Evolutionary conservation across 2,329 filamentous ascomycete genomes (phyloP), one percentile per base, ranked within the genome.

Genomic region (Penicillium frequentans): DNA sequence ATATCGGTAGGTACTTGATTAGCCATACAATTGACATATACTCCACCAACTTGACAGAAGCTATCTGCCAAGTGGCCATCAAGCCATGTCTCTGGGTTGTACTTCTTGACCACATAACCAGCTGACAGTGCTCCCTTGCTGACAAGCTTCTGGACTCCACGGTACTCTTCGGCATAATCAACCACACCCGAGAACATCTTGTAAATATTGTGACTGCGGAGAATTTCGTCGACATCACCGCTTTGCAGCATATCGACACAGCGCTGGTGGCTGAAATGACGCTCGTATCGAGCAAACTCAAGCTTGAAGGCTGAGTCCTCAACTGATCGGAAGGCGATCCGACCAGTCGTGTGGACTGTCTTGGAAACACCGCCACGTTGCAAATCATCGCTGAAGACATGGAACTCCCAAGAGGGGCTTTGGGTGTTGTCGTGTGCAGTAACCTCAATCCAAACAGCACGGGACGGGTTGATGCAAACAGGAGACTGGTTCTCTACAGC

Each of bases 201-300:
- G 59, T 68, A 68, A 9, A 68, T 60, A 31, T 64, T 65, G 9
- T n/a, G 49, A 21, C 49, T 35, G 11, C 39, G 49, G 10, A 51
- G 35, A 1, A 62, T 39, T 14, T 63, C 39, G 14, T 37, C 47
- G 13, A 11, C 29, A 11, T 60, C 61, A 13, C 56, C 55, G 19
- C 51, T 54, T 14, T 57, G 23, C 7, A 66, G 58, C 10, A 62
- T 13, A 2, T 48, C 43, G 7, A 39, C 35, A 19, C 42, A 75
- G 7, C 68, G 70, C 23, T 70, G 45, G 46, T 74, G 68, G 14
- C 60, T 63, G 31, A 76, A 61, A 1, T 79, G 67, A 21, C 75
- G 71, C 54, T 68, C 68, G 37, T 64, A 72, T 3, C 69, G 66
- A 0, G 54, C 55, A 46, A 76, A 73, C 26, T 72, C 67, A 3